Base-by-base conservation (phyloP, 1,139 yeast genomes). In the Geotrichum macrosporum region DNA sequence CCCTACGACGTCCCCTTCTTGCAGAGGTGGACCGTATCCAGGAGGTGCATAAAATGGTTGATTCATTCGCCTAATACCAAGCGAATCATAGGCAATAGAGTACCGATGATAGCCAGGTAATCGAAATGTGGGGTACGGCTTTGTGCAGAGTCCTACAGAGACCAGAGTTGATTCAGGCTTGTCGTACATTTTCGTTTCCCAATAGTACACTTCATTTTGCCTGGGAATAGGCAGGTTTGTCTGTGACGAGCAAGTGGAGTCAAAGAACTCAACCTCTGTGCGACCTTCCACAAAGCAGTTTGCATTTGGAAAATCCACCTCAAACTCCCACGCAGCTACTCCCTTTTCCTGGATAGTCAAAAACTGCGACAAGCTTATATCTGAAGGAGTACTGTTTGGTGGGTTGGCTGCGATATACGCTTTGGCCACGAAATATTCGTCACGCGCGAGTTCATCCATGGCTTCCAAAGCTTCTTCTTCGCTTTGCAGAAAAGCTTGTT, bases 1-100 rank as follows among this genome's bases (percentile, higher is more conserved):
- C 0, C 98, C 98, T 13, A 89, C 82, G 3, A 88, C 85, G 62
- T 89, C 98, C 15, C 96, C 92, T 58, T 84, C 88, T 47, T 74
- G 73, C 43, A 88, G 70, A 21, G 78, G 78, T 1, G 95, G 95
- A 46, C 94, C 78, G 42, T 80, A 72, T 2, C 81, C 80, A 32
- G 83, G 79, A 26, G 41, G 41, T 52, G 80, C 74, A 42, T 70
- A 66, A 54, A 83, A 85, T 1, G 97, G 96, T 60, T 82, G 84
- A 62, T 85, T 88, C 51, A 86, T 76, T 53, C 95, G 77, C 49
- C 85, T 72, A 51, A 80, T 78, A 1, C 97, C 98, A 1, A 83
- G 78, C 10, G 94, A 80, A 60, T 88, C 96, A 63, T 89, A 85
- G 1, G 94, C 92, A 41, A 89, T 78, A 0, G 95, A 85, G 62